Conservation (phyloP, 106 monocot species). For the Dioscorea dumetorum region DNA sequence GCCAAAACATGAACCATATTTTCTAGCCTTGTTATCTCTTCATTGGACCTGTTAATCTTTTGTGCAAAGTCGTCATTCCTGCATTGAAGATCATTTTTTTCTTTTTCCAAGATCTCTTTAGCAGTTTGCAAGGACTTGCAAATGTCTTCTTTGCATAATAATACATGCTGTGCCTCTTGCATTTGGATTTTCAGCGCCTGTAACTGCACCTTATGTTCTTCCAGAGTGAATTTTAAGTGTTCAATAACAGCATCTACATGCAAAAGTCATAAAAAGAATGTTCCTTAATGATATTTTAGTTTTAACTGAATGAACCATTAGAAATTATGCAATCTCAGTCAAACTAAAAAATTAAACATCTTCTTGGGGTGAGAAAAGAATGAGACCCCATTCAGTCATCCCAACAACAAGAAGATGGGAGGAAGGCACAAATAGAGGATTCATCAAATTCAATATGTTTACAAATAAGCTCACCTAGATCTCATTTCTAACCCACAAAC, state of each 20-base stretch:
- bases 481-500: too few relatives aligned
- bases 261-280: not conserved
- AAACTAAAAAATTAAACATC: not conserved
- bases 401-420: too few relatives aligned
- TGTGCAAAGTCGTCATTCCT: conserved; percentile 40
- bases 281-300: not conserved
- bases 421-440: too few relatives aligned
- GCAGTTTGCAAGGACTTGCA: conserved; percentile 37
- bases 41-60: conserved; percentile 27
- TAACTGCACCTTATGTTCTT: conserved; percentile 37
- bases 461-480: too few relatives aligned
- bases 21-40: conserved; percentile 45
- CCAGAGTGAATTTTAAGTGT: conserved; percentile 42
- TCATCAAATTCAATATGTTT: too few relatives aligned
- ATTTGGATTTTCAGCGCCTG: conserved; percentile 38
- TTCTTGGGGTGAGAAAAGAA: too few relatives aligned
- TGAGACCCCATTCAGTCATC: too few relatives aligned
- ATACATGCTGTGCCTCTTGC: conserved; percentile 31
- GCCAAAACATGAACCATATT: conserved; percentile 23
- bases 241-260: conserved; percentile 65
- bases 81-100: conserved; percentile 43
- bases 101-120: conserved; percentile 40
- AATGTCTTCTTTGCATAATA: conserved; percentile 48
- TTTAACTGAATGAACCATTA: not conserved
- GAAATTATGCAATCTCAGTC: not conserved